Percentiles rank a stretch among this genome's conserved stretches.
Conservation (phyloP, 495 filamentous ascomycete species). For the Aspergillus carlsbadensis region DNA sequence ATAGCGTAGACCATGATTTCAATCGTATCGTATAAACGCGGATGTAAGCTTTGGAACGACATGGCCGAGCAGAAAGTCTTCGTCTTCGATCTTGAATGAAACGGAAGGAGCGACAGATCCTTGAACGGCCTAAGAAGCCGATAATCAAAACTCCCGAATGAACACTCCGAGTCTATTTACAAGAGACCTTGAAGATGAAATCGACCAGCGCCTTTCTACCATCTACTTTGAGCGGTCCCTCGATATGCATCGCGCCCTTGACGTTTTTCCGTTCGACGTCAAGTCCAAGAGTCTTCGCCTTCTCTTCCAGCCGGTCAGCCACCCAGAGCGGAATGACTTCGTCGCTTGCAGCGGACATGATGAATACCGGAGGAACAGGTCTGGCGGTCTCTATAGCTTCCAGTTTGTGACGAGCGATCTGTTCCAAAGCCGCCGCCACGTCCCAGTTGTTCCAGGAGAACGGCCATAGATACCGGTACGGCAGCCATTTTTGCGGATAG, state of each 20-base stretch:
- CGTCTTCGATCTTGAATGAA: too few relatives aligned
- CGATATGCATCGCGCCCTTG: conserved; percentile 52
- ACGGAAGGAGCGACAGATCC: too few relatives aligned
- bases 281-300: conserved; percentile 31
- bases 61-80: too few relatives aligned
- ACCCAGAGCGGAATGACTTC: conserved; percentile 65
- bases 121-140: too few relatives aligned
- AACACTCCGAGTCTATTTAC: too few relatives aligned
- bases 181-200: conserved; percentile 20
- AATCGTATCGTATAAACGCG: too few relatives aligned
- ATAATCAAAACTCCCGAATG: too few relatives aligned
- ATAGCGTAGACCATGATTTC: too few relatives aligned
- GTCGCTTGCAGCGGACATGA: conserved; percentile 64
- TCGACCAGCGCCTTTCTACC: conserved; percentile 43
- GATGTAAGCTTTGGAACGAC: too few relatives aligned
- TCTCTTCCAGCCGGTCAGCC: conserved; percentile 44
- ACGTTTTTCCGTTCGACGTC: conserved; percentile 36
- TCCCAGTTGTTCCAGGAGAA: conserved; percentile 59
- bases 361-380: conserved; percentile 44
- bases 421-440: conserved; percentile 31
- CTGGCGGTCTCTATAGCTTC: background rate
- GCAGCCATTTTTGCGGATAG: conserved; percentile 82
- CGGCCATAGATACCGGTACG: conserved; percentile 62
- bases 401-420: conserved; percentile 27
- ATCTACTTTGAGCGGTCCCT: conserved; percentile 39